Percentiles rank a stretch among this genome's conserved stretches.
These are phyloP conservation scores for Clarireedia paspali DNA, from an alignment of 2,329 filamentous ascomycete species.

Conservation along the genomic window DNA sequence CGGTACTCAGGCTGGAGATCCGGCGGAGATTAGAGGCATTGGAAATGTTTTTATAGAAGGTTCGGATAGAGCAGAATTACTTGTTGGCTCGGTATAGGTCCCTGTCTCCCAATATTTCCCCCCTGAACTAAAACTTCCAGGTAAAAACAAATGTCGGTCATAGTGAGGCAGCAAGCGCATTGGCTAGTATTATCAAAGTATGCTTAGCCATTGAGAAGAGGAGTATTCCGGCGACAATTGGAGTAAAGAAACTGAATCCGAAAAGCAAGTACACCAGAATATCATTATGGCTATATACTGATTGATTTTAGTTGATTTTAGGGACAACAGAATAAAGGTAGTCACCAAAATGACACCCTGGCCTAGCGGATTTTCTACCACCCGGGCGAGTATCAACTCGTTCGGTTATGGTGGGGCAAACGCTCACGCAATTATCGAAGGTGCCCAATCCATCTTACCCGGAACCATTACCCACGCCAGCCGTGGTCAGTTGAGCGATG, in stretches of 20 bases:
- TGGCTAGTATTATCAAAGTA: conserved; percentile 8
- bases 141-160: conserved; percentile 13
- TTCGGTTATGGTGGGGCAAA: conserved; percentile 33
- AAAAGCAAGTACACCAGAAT: background rate
- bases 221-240: background rate
- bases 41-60: conserved; percentile 1
- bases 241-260: conserved; percentile 3
- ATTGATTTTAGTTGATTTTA: conserved; percentile 1
- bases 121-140: conserved; percentile 9
- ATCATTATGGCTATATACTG: background rate
- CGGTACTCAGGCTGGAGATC: conserved; percentile 7
- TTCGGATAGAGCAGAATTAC: background rate
- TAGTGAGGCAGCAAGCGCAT: conserved; percentile 4
- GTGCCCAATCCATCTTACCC: background rate
- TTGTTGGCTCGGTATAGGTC: conserved; percentile 1
- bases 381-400: background rate
- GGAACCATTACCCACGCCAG: background rate
- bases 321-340: background rate
- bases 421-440: conserved; percentile 30
- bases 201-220: conserved; percentile 5
- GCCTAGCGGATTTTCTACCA: background rate
- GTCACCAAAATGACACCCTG: conserved; percentile 1
- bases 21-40: background rate
- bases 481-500: background rate
- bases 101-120: background rate